Conservation (phyloP, 768 basidiomycete genomes). For the Tricholoma sp. region DNA sequence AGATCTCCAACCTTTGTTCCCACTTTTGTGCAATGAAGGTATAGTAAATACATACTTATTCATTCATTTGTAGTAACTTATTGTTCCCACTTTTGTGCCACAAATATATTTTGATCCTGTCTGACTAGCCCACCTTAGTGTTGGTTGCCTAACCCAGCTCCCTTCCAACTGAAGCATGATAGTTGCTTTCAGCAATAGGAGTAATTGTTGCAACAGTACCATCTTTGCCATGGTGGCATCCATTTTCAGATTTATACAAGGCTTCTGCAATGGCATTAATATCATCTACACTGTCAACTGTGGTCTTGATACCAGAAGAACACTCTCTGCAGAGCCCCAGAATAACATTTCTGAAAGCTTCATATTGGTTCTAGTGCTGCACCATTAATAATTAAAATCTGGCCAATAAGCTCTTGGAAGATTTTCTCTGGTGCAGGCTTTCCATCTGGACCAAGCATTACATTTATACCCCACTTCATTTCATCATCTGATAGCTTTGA, state of each 20-base stretch:
- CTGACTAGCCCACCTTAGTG: too few species aligned
- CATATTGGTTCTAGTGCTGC: constrained; percentile 24
- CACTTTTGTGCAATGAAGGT: too few species aligned
- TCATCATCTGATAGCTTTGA: not conserved
- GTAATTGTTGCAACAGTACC: too few species aligned
- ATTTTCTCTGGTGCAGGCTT: not conserved
- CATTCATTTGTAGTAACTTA: too few species aligned
- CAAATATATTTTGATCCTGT: too few species aligned
- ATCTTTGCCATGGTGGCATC: too few species aligned
- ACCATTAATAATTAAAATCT: constrained; percentile 22
- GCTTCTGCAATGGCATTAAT: constrained; percentile 9
- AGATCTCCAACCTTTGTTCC: too few species aligned
- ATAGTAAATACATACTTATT: too few species aligned
- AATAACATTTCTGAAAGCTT: constrained; percentile 6
- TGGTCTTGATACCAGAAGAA: not conserved
- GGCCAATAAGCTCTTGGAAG: constrained; percentile 11
- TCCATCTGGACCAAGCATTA: not conserved
- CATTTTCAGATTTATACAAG: not conserved
- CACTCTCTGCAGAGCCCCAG: not conserved
- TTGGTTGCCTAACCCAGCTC: too few species aligned
- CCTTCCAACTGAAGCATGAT: too few species aligned
- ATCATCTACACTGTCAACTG: not conserved
- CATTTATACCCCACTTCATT: not conserved
- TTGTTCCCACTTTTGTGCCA: too few species aligned
- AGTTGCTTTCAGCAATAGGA: too few species aligned